Evolutionary conservation across 306 rosid species (phyloP).

Genomic region (Lathyrus tuberosus): DNA sequence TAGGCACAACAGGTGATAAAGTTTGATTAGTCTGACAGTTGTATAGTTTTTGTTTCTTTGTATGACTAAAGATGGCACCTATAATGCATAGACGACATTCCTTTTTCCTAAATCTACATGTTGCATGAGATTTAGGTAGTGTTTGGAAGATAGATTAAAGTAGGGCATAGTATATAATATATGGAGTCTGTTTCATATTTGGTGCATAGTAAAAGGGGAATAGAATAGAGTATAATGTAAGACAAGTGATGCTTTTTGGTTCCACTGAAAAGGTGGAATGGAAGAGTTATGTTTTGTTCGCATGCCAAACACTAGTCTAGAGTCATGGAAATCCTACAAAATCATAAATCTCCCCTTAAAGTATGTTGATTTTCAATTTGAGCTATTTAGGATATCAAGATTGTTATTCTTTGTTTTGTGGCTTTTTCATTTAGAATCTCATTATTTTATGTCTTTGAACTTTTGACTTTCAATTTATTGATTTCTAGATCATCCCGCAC

Average conservation of each 20-base stretch:
- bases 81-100: slow-evolving; percentile 29
- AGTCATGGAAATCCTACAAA: slow-evolving; percentile 14
- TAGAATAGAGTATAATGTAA: not conserved
- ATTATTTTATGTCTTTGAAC: slow-evolving; percentile 1
- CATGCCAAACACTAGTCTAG: not conserved
- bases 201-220: slow-evolving; percentile 5
- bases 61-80: slow-evolving; percentile 10
- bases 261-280: slow-evolving; percentile 7
- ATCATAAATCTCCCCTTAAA: not conserved
- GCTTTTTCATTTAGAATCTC: not conserved
- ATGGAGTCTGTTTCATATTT: not conserved
- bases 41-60: slow-evolving; percentile 15
- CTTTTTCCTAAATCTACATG: slow-evolving; percentile 10
- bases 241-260: not conserved
- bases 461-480: slow-evolving; percentile 29
- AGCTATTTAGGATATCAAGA: slow-evolving; percentile 25
- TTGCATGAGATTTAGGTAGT: slow-evolving; percentile 20
- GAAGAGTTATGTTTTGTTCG: slow-evolving; percentile 12
- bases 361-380: slow-evolving; percentile 24
- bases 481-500: not conserved
- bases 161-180: not conserved
- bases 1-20: slow-evolving; percentile 82
- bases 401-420: not conserved
- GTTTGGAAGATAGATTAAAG: not conserved
- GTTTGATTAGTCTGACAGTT: slow-evolving; percentile 22